These are phyloP conservation scores for Cyclotella cryptica DNA, from an alignment of 108 stramenopile genomes.

Conservation along the genomic window DNA sequence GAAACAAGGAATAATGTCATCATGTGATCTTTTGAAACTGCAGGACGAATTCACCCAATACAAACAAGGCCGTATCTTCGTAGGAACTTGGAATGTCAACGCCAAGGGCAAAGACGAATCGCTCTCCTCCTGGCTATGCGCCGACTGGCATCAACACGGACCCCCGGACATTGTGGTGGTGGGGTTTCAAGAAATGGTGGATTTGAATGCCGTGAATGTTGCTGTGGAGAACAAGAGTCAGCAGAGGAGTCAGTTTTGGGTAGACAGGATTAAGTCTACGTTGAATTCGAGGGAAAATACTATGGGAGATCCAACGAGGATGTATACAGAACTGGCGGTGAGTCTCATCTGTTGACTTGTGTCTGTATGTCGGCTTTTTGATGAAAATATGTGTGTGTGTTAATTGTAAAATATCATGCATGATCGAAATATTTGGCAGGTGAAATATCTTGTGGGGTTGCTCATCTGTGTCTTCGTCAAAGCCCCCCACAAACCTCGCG, in stretches of 20 bases:
- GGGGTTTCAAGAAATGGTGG: conserved; percentile 99
- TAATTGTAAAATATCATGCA: no score
- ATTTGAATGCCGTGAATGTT: conserved; percentile 99
- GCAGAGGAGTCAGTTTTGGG: conserved; percentile 90
- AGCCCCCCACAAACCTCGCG: conserved; percentile 64
- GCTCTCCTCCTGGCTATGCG: conserved; percentile 87
- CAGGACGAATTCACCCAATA: conserved; percentile 88
- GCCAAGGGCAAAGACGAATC: conserved; percentile 94
- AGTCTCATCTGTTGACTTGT: conserved; percentile 2
- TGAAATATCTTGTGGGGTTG: conserved; percentile 92
- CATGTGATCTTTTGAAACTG: no score
- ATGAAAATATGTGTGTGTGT: background rate
- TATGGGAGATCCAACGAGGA: conserved; percentile 62
- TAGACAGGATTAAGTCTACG: conserved; percentile 74
- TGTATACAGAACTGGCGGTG: conserved; percentile 67
- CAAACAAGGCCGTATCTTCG: conserved; percentile 83
- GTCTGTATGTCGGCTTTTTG: background rate
- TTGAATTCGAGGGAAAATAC: conserved; percentile 71
- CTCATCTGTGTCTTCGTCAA: conserved; percentile 94
- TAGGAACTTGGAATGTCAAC: conserved; percentile 99
- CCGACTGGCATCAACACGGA: conserved; percentile 73
- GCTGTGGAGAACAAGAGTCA: conserved; percentile 94
- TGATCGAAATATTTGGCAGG: background rate
- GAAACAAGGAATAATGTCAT: no score
- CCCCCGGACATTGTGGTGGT: conserved; percentile 90